A percentile compares a stretch with the other conserved stretches of the same genome.
These are phyloP conservation scores for Pseudevernia furfuracea DNA, from an alignment of 495 filamentous ascomycete species.

Conservation along the genomic window DNA sequence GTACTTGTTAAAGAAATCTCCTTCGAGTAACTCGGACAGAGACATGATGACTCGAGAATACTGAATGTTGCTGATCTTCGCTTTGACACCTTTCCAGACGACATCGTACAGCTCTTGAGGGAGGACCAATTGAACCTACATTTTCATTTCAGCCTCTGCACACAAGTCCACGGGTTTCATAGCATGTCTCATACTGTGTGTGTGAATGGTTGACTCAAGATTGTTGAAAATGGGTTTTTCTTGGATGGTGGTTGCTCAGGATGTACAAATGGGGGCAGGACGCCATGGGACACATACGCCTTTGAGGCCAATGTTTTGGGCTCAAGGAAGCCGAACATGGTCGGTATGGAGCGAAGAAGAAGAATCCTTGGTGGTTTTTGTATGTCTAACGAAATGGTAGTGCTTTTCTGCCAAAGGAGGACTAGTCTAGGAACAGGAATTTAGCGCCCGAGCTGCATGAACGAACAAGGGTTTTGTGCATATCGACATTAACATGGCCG, in stretches of 20 bases:
- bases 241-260: constrained; percentile 62
- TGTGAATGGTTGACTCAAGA: constrained; percentile 62
- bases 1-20: constrained; percentile 77
- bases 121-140: constrained; percentile 65
- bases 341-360: neutral
- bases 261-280: constrained; percentile 57
- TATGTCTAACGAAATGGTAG: neutral
- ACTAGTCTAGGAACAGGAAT: constrained; percentile 4
- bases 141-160: constrained; percentile 20
- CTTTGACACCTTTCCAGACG: constrained; percentile 48
- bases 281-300: constrained; percentile 62
- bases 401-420: constrained; percentile 2
- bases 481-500: no score
- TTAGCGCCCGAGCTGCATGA: constrained; percentile 13
- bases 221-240: constrained; percentile 63
- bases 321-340: constrained; percentile 54
- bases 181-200: constrained; percentile 52
- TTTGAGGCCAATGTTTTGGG: constrained; percentile 57
- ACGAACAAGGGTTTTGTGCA: neutral
- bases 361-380: neutral
- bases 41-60: constrained; percentile 72
- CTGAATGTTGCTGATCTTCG: constrained; percentile 35
- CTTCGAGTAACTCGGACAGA: constrained; percentile 59
- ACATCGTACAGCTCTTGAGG: constrained; percentile 57
- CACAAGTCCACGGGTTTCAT: neutral